These are phyloP conservation scores for Pneumocystis sp. DNA, from an alignment of 1,139 yeast species.

Conservation along the genomic window DNA sequence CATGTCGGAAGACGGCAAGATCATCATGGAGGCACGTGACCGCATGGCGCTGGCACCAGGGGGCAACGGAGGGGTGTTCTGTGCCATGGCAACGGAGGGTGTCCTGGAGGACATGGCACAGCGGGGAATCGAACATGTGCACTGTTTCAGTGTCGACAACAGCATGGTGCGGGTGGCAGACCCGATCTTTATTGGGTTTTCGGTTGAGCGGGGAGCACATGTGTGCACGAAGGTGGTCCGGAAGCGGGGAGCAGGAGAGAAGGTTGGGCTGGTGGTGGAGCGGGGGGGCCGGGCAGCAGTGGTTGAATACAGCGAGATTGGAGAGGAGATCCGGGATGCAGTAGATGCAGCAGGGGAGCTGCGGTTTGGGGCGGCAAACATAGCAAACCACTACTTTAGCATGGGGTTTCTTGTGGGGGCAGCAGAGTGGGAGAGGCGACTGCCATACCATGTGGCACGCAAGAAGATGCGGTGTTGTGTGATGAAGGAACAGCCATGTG, in stretches of 20 bases:
- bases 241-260: slow-evolving; percentile 73
- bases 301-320: slow-evolving; percentile 86
- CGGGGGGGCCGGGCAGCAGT: slow-evolving; percentile 75
- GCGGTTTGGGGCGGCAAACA: slow-evolving; percentile 83
- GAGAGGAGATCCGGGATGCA: slow-evolving; percentile 46
- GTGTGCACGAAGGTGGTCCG: slow-evolving; percentile 92
- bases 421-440: slow-evolving; percentile 55
- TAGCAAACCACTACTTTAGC: slow-evolving; percentile 91
- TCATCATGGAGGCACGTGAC: slow-evolving; percentile 43
- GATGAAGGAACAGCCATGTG: no score
- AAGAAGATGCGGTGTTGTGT: slow-evolving; percentile 64
- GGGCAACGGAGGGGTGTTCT: slow-evolving; percentile 95
- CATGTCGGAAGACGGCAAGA: slow-evolving; percentile 56
- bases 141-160: slow-evolving; percentile 95
- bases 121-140: slow-evolving; percentile 76
- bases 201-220: slow-evolving; percentile 46
- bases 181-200: slow-evolving; percentile 81
- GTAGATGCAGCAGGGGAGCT: slow-evolving; percentile 32
- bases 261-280: slow-evolving; percentile 81
- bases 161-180: slow-evolving; percentile 86
- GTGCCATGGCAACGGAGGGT: slow-evolving; percentile 54
- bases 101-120: slow-evolving; percentile 50
- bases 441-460: slow-evolving; percentile 87
- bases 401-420: slow-evolving; percentile 50
- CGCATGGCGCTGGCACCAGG: slow-evolving; percentile 79